Evolutionary conservation across 306 rosid species (phyloP).

Genomic region (Fragaria nilgerrensis): DNA sequence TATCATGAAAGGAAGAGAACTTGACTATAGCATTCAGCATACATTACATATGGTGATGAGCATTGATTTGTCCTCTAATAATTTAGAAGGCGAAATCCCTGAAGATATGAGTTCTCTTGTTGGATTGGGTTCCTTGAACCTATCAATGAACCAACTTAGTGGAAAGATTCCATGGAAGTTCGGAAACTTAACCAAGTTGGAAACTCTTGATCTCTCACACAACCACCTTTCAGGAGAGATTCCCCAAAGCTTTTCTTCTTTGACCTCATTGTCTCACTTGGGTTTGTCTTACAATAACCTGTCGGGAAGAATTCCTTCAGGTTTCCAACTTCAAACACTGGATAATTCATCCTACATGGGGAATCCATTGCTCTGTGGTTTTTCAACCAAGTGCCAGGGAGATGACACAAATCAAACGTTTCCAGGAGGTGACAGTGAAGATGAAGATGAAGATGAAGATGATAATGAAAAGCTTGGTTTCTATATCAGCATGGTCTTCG

Average conservation of each 20-base stretch:
- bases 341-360: not conserved
- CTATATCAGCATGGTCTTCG: not conserved
- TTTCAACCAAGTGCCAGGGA: not conserved
- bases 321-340: not conserved
- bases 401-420: not conserved
- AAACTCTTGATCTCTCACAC: slow-evolving; percentile 19
- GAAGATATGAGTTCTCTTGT: not conserved
- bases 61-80: slow-evolving; percentile 18
- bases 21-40: not conserved
- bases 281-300: slow-evolving; percentile 1
- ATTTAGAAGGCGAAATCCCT: slow-evolving; percentile 14
- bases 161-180: slow-evolving; percentile 24
- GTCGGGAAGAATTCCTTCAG: slow-evolving; percentile 10
- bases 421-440: not conserved
- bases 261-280: slow-evolving; percentile 14
- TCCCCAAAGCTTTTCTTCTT: slow-evolving; percentile 7
- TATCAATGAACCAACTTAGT: slow-evolving; percentile 4
- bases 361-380: not conserved
- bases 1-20: slow-evolving; percentile 19
- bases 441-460: not conserved
- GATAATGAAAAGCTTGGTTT: not conserved
- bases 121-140: slow-evolving; percentile 1
- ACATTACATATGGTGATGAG: not conserved
- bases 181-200: not conserved
- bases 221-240: slow-evolving; percentile 15